These are phyloP conservation scores for Boletus smithii DNA, from an alignment of 1,284 basidiomycete genomes.

Conservation along the genomic window DNA sequence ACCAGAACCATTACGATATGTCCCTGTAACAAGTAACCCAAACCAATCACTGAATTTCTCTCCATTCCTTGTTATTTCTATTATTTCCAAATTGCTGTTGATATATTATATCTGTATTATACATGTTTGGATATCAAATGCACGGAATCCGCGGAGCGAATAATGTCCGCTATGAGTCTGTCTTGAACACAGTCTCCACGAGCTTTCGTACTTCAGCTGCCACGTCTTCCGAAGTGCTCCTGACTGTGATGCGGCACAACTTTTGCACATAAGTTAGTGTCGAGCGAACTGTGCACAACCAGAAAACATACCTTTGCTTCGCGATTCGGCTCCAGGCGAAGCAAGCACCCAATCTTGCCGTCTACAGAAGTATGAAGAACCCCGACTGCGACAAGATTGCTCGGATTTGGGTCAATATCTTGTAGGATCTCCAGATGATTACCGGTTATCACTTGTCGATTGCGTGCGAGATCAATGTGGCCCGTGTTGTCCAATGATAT, in stretches of 20 bases:
- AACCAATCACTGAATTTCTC: not conserved
- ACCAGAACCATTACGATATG: no score
- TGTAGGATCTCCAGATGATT: conserved; percentile 75
- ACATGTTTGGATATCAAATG: conserved; percentile 15
- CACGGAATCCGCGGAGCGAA: conserved; percentile 1
- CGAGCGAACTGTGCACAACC: not conserved
- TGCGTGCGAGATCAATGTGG: conserved; percentile 70
- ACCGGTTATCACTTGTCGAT: conserved; percentile 76
- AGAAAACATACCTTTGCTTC: conserved; percentile 76
- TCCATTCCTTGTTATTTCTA: not conserved
- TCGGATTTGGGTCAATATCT: conserved; percentile 82
- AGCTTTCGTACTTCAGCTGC: conserved; percentile 76
- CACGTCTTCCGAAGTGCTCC: conserved; percentile 93
- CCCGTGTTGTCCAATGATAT: conserved; percentile 67
- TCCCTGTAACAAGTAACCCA: no score
- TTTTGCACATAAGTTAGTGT: conserved; percentile 32
- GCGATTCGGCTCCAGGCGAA: conserved; percentile 91
- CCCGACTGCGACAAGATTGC: conserved; percentile 87
- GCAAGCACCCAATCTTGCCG: conserved; percentile 93
- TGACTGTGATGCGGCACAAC: conserved; percentile 91
- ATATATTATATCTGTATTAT: conserved; percentile 32
- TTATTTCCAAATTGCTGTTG: conserved; percentile 7
- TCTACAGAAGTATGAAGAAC: conserved; percentile 84
- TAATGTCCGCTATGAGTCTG: conserved; percentile 18
- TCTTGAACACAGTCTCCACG: conserved; percentile 54